Evolutionary conservation across 176 grass and related monocot species (phyloP), one percentile per base, ranked within the genome.

Genomic region (Leersia perrieri): DNA sequence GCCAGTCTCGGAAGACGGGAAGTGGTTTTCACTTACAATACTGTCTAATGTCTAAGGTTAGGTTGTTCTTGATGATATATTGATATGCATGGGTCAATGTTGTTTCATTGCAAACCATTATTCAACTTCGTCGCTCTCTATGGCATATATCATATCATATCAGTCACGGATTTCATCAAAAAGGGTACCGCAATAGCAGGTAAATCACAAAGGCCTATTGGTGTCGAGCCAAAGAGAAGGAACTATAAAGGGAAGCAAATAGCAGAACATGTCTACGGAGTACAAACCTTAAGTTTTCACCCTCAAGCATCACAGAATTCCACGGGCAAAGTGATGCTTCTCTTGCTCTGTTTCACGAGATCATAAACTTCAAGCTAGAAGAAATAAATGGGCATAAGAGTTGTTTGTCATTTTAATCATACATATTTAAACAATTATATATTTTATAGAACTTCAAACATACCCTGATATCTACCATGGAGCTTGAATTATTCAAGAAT

Each of bases 291-390:
- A 65, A 65, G 63, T 16, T 53, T n/a, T n/a, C 12, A 38, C 33
- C 32, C 13, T 60, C 72, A 75, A 36, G 47, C 45, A 53, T 74
- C 72, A 11, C 11, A 74, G 1, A 74, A 34, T 35, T 2, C 18
- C 2, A 74, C 16, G 2, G 73, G 73, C 51, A 75, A 39, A 38
- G 11, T 60, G 31, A 60, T 60, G 32, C 22, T 61, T 76, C 55
- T 39, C 13, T 39, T 76, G 23, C 33, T 62, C 12, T 7, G 7
- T 14, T 16, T 62, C 49, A 76, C 5, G 15, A 31, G 73, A 39
- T 76, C 73, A 29, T 61, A 61, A 28, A 39, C 73, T 61, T 76
- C 33, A 61, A 76, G 73, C 33, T 70, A 42, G 4, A 70, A 41
- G 3, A 42, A 70, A 41, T 25, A 67, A 40, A 70, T 0, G 11